Evolutionary conservation across 805 yeast species (phyloP).

Genomic region (Yamadazyma takamatsuzukensis): DNA sequence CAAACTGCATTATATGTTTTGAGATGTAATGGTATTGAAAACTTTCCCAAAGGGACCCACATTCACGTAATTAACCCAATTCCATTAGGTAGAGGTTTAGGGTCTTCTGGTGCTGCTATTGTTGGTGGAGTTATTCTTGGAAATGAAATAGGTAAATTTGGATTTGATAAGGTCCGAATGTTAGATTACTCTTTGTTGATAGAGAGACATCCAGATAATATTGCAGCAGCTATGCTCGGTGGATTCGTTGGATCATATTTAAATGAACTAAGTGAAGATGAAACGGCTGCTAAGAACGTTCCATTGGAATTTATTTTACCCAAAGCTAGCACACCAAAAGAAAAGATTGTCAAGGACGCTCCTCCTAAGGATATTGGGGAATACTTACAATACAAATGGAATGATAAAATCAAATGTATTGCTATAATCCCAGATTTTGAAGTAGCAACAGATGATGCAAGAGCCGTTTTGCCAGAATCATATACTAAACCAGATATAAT

Average conservation of each 20-base stretch:
- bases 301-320: conserved; percentile 86
- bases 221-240: conserved; percentile 98
- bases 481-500: conserved; percentile 80
- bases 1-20: conserved; percentile 89
- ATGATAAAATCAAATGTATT: conserved; percentile 75
- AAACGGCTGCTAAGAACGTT: conserved; percentile 61
- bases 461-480: conserved; percentile 82
- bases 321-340: conserved; percentile 63
- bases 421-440: conserved; percentile 94
- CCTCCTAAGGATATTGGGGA: conserved; percentile 90
- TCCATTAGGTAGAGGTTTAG: conserved; percentile 95
- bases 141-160: conserved; percentile 73
- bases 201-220: conserved; percentile 97
- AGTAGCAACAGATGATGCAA: conserved; percentile 85
- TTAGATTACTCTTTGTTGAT: conserved; percentile 94
- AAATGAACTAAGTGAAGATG: conserved; percentile 71
- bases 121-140: conserved; percentile 95
- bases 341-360: conserved; percentile 23
- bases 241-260: conserved; percentile 96
- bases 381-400: conserved; percentile 83
- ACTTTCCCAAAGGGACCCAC: conserved; percentile 81
- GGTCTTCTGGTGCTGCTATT: conserved; percentile 97
- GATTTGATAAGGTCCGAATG: conserved; percentile 73
- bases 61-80: conserved; percentile 85
- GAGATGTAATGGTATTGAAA: conserved; percentile 71